phyloP scores from a whole-genome alignment of 2,329 filamentous ascomycete species.

The Aspergillus sp. region DNA sequence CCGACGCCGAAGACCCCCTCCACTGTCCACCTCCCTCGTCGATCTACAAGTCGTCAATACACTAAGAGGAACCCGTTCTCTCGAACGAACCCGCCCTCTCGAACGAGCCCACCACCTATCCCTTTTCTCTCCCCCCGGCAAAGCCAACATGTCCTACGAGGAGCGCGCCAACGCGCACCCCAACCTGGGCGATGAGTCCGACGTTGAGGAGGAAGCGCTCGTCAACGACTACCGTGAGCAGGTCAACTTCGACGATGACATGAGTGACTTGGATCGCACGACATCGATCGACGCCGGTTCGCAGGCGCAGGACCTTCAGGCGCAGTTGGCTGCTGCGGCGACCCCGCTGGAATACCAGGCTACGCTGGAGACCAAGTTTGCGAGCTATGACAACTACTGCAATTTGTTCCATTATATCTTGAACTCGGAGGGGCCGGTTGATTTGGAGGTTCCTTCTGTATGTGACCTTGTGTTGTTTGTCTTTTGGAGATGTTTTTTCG shows the following conservation, averaged over 20 bases:
- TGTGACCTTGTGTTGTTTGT: conserved; percentile 35
- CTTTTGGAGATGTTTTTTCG: neutral
- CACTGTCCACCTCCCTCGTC: conserved; percentile 11
- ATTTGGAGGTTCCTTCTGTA: conserved; percentile 93
- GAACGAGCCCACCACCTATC: conserved; percentile 6
- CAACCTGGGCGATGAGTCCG: conserved; percentile 68
- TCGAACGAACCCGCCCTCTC: conserved; percentile 6
- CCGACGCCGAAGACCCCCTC: conserved; percentile 23
- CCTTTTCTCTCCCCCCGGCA: conserved; percentile 7
- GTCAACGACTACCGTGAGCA: conserved; percentile 95
- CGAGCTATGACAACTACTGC: conserved; percentile 99
- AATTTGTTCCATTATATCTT: conserved; percentile 98
- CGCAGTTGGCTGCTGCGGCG: conserved; percentile 81
- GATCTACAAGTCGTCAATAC: conserved; percentile 5
- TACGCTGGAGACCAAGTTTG: conserved; percentile 92
- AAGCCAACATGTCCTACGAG: conserved; percentile 38
- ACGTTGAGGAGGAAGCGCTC: conserved; percentile 91
- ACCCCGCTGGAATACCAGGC: conserved; percentile 95
- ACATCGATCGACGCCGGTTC: conserved; percentile 62
- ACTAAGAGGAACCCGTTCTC: neutral
- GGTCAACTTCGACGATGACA: conserved; percentile 83
- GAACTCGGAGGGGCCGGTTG: conserved; percentile 97
- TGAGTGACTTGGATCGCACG: conserved; percentile 72
- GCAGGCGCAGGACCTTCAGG: conserved; percentile 86
- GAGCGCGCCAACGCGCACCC: conserved; percentile 38